phyloP scores from a whole-genome alignment of 495 filamentous ascomycete species.

The Aspergillus hancockii region DNA sequence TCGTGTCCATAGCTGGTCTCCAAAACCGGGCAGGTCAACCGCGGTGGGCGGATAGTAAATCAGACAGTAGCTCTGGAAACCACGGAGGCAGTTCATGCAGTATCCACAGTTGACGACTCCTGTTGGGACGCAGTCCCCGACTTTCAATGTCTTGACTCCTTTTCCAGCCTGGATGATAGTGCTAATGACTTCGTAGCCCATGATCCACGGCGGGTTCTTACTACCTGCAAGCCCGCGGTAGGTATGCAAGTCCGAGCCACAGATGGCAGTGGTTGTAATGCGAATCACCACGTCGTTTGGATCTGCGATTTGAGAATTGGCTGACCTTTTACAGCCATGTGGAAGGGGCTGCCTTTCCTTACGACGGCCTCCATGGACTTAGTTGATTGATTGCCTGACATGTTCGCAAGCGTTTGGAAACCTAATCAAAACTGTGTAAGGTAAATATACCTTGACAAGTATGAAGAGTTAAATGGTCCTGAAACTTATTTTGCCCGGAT shows the following conservation, averaged over 20 bases:
- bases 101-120: conserved; percentile 9
- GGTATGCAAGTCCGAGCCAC: conserved; percentile 31
- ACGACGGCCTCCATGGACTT: conserved; percentile 13
- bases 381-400: too few species aligned
- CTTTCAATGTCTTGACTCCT: conserved; percentile 6
- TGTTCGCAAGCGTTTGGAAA: too few species aligned
- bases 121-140: conserved; percentile 7
- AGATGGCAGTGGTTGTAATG: conserved; percentile 31
- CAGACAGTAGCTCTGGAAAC: conserved; percentile 8
- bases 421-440: too few species aligned
- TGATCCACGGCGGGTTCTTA: conserved; percentile 15
- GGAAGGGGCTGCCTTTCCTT: conserved; percentile 14
- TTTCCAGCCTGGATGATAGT: conserved; percentile 11
- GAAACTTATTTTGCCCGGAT: too few species aligned
- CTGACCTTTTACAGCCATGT: conserved; percentile 15
- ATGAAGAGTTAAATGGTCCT: too few species aligned
- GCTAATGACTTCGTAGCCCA: conserved; percentile 18
- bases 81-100: conserved; percentile 11
- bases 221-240: conserved; percentile 21
- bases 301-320: conserved; percentile 23
- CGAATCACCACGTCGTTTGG: conserved; percentile 30
- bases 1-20: conserved; percentile 3
- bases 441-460: too few species aligned
- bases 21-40: conserved; percentile 11
- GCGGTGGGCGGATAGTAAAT: conserved; percentile 6